These are phyloP conservation scores for Heliophila coronopifolia DNA, from an alignment of 441 rosid genomes.

Conservation along the genomic window DNA sequence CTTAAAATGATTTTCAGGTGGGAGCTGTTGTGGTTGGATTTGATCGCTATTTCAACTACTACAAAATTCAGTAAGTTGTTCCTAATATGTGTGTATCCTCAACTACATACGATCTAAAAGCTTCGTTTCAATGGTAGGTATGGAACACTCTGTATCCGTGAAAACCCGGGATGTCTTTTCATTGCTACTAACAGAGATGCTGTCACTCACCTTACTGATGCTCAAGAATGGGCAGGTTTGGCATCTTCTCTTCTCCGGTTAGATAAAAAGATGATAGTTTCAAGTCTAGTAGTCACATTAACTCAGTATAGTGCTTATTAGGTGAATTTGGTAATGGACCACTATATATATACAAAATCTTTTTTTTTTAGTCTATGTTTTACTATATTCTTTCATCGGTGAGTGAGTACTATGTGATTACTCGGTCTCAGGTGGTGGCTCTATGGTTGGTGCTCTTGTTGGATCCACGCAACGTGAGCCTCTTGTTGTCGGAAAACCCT, in stretches of 20 bases:
- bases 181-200: constrained; percentile 76
- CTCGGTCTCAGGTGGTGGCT: constrained; percentile 56
- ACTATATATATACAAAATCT: background rate
- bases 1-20: constrained; percentile 39
- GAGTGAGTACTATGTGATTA: background rate
- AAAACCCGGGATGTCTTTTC: constrained; percentile 70
- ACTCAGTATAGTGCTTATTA: background rate
- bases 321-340: background rate
- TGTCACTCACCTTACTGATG: constrained; percentile 75
- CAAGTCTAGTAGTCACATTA: background rate
- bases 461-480: constrained; percentile 74
- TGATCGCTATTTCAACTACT: constrained; percentile 69
- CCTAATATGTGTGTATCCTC: background rate
- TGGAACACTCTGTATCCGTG: constrained; percentile 68
- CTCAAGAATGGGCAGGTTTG: constrained; percentile 86
- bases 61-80: constrained; percentile 58
- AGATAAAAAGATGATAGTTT: background rate
- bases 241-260: constrained; percentile 5
- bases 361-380: background rate
- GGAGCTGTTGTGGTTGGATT: constrained; percentile 83
- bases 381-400: background rate
- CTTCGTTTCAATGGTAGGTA: constrained; percentile 39
- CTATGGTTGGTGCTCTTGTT: constrained; percentile 66
- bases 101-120: background rate
- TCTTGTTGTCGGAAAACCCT: constrained; percentile 67